Evolutionary conservation across 352 stramenopile genomes (phyloP).

Genomic region (Pythium brassicae): DNA sequence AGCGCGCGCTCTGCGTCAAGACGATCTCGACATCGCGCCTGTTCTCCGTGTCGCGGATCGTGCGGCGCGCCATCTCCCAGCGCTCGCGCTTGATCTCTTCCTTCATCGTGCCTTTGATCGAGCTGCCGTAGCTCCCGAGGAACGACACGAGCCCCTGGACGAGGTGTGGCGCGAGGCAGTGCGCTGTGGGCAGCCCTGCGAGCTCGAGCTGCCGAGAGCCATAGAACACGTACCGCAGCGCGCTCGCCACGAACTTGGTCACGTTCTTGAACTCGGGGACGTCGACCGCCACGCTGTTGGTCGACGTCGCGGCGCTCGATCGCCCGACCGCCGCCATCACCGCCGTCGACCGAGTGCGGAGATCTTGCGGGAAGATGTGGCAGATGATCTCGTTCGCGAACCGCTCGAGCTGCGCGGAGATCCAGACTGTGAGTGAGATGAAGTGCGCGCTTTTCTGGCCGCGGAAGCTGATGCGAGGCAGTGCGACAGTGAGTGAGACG

Average conservation of each 20-base stretch:
- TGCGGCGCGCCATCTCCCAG: slow-evolving; percentile 71
- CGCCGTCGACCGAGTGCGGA: slow-evolving; percentile 1
- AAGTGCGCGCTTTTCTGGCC: slow-evolving; percentile 74
- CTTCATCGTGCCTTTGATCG: slow-evolving; percentile 59
- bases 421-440: slow-evolving; percentile 76
- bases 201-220: slow-evolving; percentile 74
- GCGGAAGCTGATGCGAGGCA: slow-evolving; percentile 34
- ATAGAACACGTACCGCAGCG: slow-evolving; percentile 79
- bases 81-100: slow-evolving; percentile 82
- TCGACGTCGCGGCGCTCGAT: neutral
- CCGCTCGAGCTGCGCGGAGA: slow-evolving; percentile 68
- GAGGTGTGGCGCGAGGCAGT: slow-evolving; percentile 66
- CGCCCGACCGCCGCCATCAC: too few relatives aligned
- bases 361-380: slow-evolving; percentile 69
- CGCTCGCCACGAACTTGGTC: slow-evolving; percentile 68
- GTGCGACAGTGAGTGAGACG: neutral
- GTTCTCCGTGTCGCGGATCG: slow-evolving; percentile 67
- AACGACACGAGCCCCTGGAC: slow-evolving; percentile 53
- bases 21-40: slow-evolving; percentile 69
- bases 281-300: slow-evolving; percentile 43
- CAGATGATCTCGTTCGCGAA: slow-evolving; percentile 71
- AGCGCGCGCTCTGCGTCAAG: slow-evolving; percentile 73
- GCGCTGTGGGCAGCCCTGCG: slow-evolving; percentile 64
- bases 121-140: slow-evolving; percentile 56
- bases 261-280: slow-evolving; percentile 76